Evolutionary conservation across 345 rosid genomes (phyloP).

Genomic region (Litchi chinensis): DNA sequence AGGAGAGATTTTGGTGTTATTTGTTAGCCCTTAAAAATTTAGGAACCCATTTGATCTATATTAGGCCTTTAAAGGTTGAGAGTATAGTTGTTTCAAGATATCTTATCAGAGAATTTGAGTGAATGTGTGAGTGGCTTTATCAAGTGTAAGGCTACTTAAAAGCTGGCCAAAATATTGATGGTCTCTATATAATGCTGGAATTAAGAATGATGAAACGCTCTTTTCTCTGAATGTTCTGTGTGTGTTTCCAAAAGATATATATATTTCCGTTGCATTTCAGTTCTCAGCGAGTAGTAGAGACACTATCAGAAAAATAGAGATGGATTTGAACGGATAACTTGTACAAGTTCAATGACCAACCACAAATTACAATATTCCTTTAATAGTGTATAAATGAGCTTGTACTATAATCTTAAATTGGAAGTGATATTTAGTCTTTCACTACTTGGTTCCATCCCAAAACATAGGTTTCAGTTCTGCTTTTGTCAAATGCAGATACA

Average conservation of each 20-base stretch:
- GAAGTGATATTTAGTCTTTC: too few species aligned
- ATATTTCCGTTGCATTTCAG: neutral
- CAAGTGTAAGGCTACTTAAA: neutral
- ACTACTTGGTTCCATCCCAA: too few species aligned
- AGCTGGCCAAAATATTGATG: slow-evolving; percentile 19
- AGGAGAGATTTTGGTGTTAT: slow-evolving; percentile 24
- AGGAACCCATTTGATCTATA: slow-evolving; percentile 20
- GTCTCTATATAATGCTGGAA: slow-evolving; percentile 14
- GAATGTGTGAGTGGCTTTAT: slow-evolving; percentile 17
- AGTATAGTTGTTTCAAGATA: slow-evolving; percentile 19
- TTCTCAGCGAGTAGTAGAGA: neutral
- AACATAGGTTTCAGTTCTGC: too few species aligned
- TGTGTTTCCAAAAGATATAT: neutral
- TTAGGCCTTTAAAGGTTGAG: slow-evolving; percentile 18
- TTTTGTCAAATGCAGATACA: too few species aligned
- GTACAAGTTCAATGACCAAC: neutral
- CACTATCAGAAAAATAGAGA: neutral
- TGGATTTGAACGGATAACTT: neutral
- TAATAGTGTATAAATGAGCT: too few species aligned
- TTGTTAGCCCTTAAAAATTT: slow-evolving; percentile 19
- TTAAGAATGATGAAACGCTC: slow-evolving; percentile 20
- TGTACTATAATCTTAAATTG: too few species aligned
- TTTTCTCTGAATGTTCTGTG: neutral
- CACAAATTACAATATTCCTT: neutral
- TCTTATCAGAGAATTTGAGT: slow-evolving; percentile 19